Evolutionary conservation across 1,284 basidiomycete species (phyloP).

Genomic region (Lentinula novae-zelandiae): DNA sequence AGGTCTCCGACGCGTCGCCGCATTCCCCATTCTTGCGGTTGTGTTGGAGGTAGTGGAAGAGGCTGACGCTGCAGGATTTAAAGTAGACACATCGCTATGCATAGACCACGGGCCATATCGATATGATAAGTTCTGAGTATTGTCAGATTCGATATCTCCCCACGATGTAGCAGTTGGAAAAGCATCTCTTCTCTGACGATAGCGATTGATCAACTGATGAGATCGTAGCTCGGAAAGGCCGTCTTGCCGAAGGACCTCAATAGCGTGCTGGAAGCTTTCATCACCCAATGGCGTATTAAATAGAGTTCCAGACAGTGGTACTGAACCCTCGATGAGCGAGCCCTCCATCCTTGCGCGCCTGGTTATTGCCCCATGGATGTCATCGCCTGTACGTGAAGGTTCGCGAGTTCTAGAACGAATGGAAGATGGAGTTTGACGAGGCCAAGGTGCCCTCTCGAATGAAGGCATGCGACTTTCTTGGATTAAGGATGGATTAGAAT

Average conservation of each 20-base stretch:
- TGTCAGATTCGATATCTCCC: constrained; percentile 8
- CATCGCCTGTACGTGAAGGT: constrained; percentile 3
- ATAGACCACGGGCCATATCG: constrained; percentile 3
- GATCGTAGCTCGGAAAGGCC: constrained; percentile 18
- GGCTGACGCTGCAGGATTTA: not conserved
- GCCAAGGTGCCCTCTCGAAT: not conserved
- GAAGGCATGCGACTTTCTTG: not conserved
- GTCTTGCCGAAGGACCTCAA: constrained; percentile 21
- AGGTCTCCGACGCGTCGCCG: constrained; percentile 3
- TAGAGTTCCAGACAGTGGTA: not conserved
- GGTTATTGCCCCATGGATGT: constrained; percentile 9
- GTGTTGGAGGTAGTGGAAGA: constrained; percentile 2
- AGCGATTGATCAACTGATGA: constrained; percentile 20
- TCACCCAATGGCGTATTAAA: not conserved
- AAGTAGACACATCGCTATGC: not conserved
- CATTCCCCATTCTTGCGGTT: constrained; percentile 2
- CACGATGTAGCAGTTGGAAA: constrained; percentile 1
- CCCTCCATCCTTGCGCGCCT: constrained; percentile 8
- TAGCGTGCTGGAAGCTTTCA: constrained; percentile 19
- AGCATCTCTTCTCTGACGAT: constrained; percentile 15
- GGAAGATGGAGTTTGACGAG: not conserved
- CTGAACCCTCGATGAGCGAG: not conserved
- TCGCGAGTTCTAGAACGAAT: not conserved
- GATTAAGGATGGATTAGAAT: not conserved
- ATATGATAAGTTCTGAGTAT: not conserved